phyloP scores from a whole-genome alignment of 768 basidiomycete species.

The Lactarius tabidus region DNA sequence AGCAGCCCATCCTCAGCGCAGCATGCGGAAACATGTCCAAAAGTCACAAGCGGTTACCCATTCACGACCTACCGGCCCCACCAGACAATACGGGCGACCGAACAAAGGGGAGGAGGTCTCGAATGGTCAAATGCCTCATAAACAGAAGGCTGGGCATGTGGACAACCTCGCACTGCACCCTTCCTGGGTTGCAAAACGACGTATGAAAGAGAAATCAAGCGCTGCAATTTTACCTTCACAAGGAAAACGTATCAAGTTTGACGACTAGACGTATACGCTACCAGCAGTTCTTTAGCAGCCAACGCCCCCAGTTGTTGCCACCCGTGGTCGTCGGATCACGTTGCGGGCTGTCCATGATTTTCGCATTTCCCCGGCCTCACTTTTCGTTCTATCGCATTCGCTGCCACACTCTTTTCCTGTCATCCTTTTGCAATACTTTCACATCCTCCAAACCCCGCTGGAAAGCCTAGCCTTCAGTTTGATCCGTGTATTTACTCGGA shows the following conservation, averaged over 20 bases:
- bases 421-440: neutral
- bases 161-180: constrained; percentile 67
- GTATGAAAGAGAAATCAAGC: constrained; percentile 65
- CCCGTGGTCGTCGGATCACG: neutral
- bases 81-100: neutral
- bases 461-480: no score
- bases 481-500: no score
- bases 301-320: neutral
- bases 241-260: constrained; percentile 82
- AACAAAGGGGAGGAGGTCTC: neutral
- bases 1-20: neutral
- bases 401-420: neutral
- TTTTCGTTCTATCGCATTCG: neutral
- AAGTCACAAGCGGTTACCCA: neutral
- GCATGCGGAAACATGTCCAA: neutral
- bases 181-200: constrained; percentile 93
- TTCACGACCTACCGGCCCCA: neutral
- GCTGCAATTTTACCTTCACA: constrained; percentile 59
- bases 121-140: constrained; percentile 9
- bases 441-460: neutral
- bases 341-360: neutral
- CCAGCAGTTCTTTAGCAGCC: neutral
- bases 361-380: neutral
- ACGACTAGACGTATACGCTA: constrained; percentile 13
- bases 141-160: constrained; percentile 17